Evolutionary conservation across 306 rosid genomes (phyloP).

Genomic region (Lathyrus sativus): DNA sequence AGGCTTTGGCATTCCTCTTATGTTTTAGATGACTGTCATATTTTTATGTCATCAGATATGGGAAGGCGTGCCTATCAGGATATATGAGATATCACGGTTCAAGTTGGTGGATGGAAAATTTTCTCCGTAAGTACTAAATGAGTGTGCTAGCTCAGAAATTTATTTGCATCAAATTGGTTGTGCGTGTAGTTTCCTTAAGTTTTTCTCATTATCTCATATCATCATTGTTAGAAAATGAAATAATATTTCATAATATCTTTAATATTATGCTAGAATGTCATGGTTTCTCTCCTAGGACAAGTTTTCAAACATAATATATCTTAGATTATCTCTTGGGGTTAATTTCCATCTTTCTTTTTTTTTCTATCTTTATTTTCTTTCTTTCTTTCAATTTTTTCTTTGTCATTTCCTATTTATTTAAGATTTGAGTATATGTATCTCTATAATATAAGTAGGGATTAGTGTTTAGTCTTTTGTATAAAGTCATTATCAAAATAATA

Average conservation of each 20-base stretch:
- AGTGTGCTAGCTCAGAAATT: conserved; percentile 7
- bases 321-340: neutral
- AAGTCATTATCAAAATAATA: no score
- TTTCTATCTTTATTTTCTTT: no score
- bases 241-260: neutral
- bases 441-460: no score
- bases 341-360: neutral
- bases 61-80: conserved; percentile 92
- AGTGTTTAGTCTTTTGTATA: no score
- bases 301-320: neutral
- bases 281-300: neutral
- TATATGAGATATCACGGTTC: conserved; percentile 75
- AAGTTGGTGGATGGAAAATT: conserved; percentile 97
- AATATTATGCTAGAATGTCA: neutral
- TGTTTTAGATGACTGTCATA: conserved; percentile 32
- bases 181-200: neutral
- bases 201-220: conserved; percentile 15
- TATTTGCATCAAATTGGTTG: conserved; percentile 19
- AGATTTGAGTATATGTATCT: no score
- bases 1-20: conserved; percentile 24
- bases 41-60: conserved; percentile 68
- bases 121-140: conserved; percentile 80
- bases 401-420: no score
- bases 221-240: neutral
- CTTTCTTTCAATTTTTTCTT: no score